phyloP scores from a whole-genome alignment of 2,329 filamentous ascomycete species.

The Stemphylium beticola region DNA sequence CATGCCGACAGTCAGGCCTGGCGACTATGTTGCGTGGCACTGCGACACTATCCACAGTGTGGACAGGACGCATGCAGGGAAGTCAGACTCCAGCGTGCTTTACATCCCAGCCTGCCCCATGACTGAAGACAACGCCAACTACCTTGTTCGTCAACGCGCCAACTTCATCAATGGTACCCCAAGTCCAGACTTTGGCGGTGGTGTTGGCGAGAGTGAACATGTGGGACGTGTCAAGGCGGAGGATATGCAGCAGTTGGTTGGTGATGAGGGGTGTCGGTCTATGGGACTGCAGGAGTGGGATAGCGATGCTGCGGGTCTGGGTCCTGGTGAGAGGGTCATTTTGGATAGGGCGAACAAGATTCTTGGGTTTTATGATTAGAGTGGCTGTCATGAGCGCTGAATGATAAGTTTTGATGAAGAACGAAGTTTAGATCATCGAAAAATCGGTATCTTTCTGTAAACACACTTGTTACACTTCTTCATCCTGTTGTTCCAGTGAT shows the following conservation, averaged over 20 bases:
- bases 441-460: too few relatives aligned
- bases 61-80: constrained; percentile 76
- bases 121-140: constrained; percentile 75
- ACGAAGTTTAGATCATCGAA: too few relatives aligned
- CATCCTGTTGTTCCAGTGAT: too few relatives aligned
- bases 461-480: neutral
- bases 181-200: constrained; percentile 60
- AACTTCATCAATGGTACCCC: constrained; percentile 68
- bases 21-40: constrained; percentile 81
- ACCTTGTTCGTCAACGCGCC: constrained; percentile 72
- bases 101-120: constrained; percentile 89
- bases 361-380: constrained; percentile 56
- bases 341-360: constrained; percentile 61
- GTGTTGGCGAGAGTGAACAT: constrained; percentile 66
- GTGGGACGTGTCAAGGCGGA: constrained; percentile 50
- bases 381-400: neutral
- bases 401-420: too few relatives aligned
- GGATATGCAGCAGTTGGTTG: constrained; percentile 50
- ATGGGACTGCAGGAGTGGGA: constrained; percentile 63
- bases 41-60: constrained; percentile 84
- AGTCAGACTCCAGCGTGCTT: constrained; percentile 77
- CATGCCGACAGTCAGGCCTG: constrained; percentile 70
- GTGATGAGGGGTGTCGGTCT: constrained; percentile 58
- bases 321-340: constrained; percentile 58
- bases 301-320: constrained; percentile 55